Conservation (phyloP, 768 basidiomycete genomes). For the Rhodotorula sphaerocarpa region DNA sequence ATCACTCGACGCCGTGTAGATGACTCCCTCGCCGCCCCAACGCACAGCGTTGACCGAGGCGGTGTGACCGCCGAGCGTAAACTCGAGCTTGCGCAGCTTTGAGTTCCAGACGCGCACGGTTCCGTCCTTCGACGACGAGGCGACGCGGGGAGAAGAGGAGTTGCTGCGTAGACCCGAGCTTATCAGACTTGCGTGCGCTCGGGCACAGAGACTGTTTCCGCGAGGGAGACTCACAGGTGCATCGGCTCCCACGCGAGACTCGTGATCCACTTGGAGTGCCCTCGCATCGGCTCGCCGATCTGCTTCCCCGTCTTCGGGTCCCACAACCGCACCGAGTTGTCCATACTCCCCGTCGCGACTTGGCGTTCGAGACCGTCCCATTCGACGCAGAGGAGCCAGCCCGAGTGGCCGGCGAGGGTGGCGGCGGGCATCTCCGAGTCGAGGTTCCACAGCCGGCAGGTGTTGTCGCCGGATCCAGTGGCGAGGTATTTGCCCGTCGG, state of each 20-base stretch:
- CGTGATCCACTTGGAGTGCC: slow-evolving; percentile 94
- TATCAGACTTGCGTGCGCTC: too few species aligned
- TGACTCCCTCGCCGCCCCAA: slow-evolving; percentile 86
- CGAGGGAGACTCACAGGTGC: slow-evolving; percentile 64
- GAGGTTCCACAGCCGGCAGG: slow-evolving; percentile 87
- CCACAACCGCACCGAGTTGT: slow-evolving; percentile 87
- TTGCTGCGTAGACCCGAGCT: slow-evolving; percentile 52
- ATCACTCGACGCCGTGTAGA: slow-evolving; percentile 94
- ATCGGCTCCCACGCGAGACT: slow-evolving; percentile 93
- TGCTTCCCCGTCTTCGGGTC: slow-evolving; percentile 84
- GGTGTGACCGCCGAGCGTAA: slow-evolving; percentile 82
- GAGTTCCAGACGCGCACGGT: slow-evolving; percentile 93
- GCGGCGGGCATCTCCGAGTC: slow-evolving; percentile 85
- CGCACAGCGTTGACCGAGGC: slow-evolving; percentile 90
- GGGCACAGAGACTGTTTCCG: too few species aligned
- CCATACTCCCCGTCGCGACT: slow-evolving; percentile 87
- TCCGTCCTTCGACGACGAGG: slow-evolving; percentile 91
- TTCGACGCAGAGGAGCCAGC: slow-evolving; percentile 94
- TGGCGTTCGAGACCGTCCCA: slow-evolving; percentile 91
- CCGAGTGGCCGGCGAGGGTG: slow-evolving; percentile 76
- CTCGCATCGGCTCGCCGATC: slow-evolving; percentile 77
- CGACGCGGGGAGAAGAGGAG: slow-evolving; percentile 66
- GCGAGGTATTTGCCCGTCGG: slow-evolving; percentile 85
- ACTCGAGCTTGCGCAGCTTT: slow-evolving; percentile 61
- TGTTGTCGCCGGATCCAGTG: slow-evolving; percentile 90